phyloP scores from a whole-genome alignment of 129 eudicot species.

The Scalesia atractyloides region DNA sequence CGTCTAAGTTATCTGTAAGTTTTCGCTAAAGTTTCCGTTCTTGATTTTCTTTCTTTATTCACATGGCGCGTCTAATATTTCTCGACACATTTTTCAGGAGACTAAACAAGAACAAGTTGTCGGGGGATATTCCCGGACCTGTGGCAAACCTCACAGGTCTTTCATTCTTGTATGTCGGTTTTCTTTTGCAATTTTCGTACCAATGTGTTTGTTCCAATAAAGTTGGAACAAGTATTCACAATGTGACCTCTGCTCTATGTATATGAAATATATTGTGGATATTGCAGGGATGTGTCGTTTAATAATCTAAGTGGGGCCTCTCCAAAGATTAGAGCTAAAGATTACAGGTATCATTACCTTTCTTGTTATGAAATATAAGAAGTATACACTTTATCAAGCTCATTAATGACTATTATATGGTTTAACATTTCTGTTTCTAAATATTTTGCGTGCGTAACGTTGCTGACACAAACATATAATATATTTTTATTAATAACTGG shows the following conservation, averaged over 20 bases:
- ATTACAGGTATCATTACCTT: slow-evolving; percentile 57
- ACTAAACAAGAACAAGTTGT: slow-evolving; percentile 79
- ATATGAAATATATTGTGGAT: not conserved
- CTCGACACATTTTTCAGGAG: slow-evolving; percentile 55
- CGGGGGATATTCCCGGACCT: slow-evolving; percentile 75
- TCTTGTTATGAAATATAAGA: not conserved
- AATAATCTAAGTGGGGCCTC: slow-evolving; percentile 89
- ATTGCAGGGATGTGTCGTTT: slow-evolving; percentile 81
- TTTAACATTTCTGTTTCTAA: slow-evolving; percentile 8
- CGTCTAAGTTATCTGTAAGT: slow-evolving; percentile 87
- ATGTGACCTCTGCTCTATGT: not conserved
- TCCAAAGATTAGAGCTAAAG: slow-evolving; percentile 82
- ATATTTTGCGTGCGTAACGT: not conserved
- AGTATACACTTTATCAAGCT: not conserved
- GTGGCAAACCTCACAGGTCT: slow-evolving; percentile 96
- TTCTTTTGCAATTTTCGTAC: not conserved
- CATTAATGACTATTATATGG: not conserved
- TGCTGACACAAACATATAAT: slow-evolving; percentile 12
- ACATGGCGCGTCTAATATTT: slow-evolving; percentile 6
- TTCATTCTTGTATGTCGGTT: slow-evolving; percentile 85
- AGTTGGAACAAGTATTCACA: not conserved
- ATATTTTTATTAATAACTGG: not conserved
- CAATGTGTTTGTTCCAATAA: not conserved
- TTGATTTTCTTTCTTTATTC: slow-evolving; percentile 1
- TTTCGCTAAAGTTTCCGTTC: not conserved